Evolutionary conservation across 495 filamentous ascomycete genomes (phyloP).

Genomic region (Penicillium paradoxum): DNA sequence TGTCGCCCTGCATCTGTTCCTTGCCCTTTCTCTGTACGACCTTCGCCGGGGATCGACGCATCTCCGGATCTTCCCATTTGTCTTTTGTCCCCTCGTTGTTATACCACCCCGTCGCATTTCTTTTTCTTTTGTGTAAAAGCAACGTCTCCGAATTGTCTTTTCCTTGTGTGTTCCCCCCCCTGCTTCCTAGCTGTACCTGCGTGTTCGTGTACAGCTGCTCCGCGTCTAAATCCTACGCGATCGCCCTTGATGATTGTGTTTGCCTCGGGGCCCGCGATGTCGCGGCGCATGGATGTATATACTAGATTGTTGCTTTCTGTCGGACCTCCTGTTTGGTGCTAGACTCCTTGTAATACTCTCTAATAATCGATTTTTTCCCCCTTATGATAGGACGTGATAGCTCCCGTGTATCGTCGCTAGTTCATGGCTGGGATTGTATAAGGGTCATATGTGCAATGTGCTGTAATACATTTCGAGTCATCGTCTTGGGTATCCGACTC

Average conservation of each 20-base stretch:
- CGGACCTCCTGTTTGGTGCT: conserved; percentile 28
- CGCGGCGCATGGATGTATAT: conserved; percentile 35
- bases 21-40: conserved; percentile 22
- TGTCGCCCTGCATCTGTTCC: not conserved
- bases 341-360: conserved; percentile 37
- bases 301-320: conserved; percentile 34
- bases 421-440: no score
- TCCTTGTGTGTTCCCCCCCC: conserved; percentile 7
- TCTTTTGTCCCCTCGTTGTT: conserved; percentile 22
- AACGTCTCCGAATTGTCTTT: conserved; percentile 18
- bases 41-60: not conserved
- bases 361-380: conserved; percentile 20
- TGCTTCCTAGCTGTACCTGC: conserved; percentile 9
- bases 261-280: conserved; percentile 19
- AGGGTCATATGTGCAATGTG: not conserved
- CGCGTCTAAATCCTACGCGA: conserved; percentile 2
- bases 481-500: conserved; percentile 15
- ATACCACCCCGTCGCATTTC: conserved; percentile 28
- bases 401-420: no score
- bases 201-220: conserved; percentile 19
- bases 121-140: conserved; percentile 25
- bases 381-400: no score
- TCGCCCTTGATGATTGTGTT: conserved; percentile 17
- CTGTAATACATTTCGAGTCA: not conserved
- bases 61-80: conserved; percentile 8